Conservation (phyloP, 257 asterid species). For the Oldenlandia corymbosa region DNA sequence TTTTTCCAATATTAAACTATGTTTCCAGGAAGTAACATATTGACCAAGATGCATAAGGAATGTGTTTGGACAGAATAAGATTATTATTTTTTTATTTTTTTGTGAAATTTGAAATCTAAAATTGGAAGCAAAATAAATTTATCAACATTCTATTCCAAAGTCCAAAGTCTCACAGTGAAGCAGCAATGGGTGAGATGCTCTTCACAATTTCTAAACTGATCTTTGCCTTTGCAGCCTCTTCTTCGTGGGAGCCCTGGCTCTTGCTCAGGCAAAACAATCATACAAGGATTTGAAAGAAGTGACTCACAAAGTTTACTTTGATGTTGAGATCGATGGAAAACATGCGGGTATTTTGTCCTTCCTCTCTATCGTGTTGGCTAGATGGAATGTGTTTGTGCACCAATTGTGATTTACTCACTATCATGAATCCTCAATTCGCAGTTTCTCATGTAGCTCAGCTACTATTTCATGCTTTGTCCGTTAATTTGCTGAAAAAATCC, state of each 20-base stretch:
- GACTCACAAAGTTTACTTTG: too few species aligned
- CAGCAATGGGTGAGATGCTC: slow-evolving; percentile 28
- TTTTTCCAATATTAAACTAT: too few species aligned
- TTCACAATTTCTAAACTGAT: slow-evolving; percentile 9
- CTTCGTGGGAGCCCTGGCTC: slow-evolving; percentile 30
- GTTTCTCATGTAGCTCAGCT: too few species aligned
- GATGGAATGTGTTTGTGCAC: not conserved
- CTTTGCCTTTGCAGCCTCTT: slow-evolving; percentile 24
- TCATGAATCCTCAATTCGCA: not conserved
- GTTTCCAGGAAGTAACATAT: too few species aligned
- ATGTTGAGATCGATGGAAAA: slow-evolving; percentile 79
- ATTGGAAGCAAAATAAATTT: too few species aligned
- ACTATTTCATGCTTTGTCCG: not conserved
- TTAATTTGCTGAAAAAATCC: not conserved
- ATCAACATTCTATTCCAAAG: too few species aligned
- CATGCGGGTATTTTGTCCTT: slow-evolving; percentile 66
- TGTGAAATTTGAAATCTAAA: too few species aligned
- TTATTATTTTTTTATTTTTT: too few species aligned
- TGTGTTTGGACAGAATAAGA: too few species aligned
- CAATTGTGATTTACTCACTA: too few species aligned
- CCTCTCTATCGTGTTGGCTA: not conserved
- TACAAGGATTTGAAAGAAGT: slow-evolving; percentile 64
- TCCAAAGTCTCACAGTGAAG: not conserved
- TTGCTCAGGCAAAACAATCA: slow-evolving; percentile 67
- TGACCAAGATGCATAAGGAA: too few species aligned